Evolutionary conservation across 305 asterid species (phyloP).

Genomic region (Caryopteris hybrid): DNA sequence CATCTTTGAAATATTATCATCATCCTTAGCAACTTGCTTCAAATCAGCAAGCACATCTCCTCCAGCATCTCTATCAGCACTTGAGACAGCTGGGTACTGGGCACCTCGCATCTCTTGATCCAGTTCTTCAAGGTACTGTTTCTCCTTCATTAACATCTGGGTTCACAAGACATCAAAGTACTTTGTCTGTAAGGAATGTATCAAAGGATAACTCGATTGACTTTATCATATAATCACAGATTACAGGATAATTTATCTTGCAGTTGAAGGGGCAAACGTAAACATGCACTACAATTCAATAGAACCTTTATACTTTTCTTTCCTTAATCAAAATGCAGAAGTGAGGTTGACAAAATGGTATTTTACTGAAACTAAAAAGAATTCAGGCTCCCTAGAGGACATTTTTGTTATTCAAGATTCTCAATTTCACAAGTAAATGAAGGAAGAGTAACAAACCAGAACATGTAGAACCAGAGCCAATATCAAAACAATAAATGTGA

Average conservation of each 20-base stretch:
- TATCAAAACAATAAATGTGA: background rate
- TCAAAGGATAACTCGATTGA: background rate
- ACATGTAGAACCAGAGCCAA: background rate
- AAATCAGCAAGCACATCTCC: slow-evolving; percentile 35
- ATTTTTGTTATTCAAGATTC: too few relatives aligned
- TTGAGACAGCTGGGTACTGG: slow-evolving; percentile 23
- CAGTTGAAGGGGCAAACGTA: background rate
- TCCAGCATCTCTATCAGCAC: slow-evolving; percentile 32
- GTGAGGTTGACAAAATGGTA: too few relatives aligned
- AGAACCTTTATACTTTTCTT: too few relatives aligned
- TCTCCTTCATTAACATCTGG: slow-evolving; percentile 60
- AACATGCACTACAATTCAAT: background rate
- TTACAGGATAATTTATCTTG: background rate
- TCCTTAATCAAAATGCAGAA: too few relatives aligned
- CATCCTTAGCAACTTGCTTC: slow-evolving; percentile 54
- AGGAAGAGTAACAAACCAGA: background rate
- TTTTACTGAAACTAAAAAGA: too few relatives aligned
- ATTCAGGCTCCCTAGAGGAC: too few relatives aligned
- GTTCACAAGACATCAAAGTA: slow-evolving; percentile 1
- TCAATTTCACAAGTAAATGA: too few relatives aligned
- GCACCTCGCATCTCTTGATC: slow-evolving; percentile 52
- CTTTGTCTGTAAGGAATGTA: background rate
- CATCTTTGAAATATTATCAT: slow-evolving; percentile 39
- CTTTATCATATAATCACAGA: background rate
- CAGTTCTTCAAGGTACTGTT: slow-evolving; percentile 61